Base-by-base conservation (phyloP, 2,329 filamentous ascomycete species). In the Fusarium guadeloupense region DNA sequence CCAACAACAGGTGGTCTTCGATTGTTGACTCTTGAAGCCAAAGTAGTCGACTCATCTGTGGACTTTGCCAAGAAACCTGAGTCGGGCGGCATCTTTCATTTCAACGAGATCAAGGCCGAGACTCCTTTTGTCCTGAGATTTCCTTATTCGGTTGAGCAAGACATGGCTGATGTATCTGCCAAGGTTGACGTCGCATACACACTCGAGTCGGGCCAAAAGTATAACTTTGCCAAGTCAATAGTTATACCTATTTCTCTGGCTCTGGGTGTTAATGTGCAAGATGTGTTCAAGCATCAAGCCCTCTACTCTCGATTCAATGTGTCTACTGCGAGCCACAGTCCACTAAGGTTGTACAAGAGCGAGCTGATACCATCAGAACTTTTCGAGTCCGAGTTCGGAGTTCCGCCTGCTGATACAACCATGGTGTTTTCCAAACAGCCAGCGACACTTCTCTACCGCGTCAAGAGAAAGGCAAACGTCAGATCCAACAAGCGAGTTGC, bases 181-280 rank as follows among this genome's bases (percentile, higher is more conserved):
- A 89, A 88, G 59, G 76, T 94, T n/a, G 93, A 97, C 62, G 81
- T 93, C 9, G 81, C 80, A 1, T 96, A 95, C 70, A 83, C 83
- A 3, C 93, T 91, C 0, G 80, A 86, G 1, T 77, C 85, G 3
- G 90, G 88, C 4, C 80, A 78, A 8, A 64, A 69, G 9, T 77
- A 71, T 47, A 67, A 61, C 42, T 68, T 77, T 43, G 74, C 75
- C 33, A 78, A 77, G 42, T 67, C 69, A 4, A 91, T 92, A 62
- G 85, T 82, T 4, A 81, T 96, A 17, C 84, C 88, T 4, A 89
- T 95, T 2, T 84, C 90, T 1, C 80, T 99, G 5, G 91, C 92
- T 0, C 82, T 99, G 4, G 93, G 94, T 4, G 95, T 99, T 60
- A 98, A 98, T 64, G 95, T 99, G 6, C 93, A 98, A 69, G 95